Evolutionary conservation across 139 green algal genomes (phyloP), one percentile per base, ranked within the genome.

Genomic region (Choricystis sp.): DNA sequence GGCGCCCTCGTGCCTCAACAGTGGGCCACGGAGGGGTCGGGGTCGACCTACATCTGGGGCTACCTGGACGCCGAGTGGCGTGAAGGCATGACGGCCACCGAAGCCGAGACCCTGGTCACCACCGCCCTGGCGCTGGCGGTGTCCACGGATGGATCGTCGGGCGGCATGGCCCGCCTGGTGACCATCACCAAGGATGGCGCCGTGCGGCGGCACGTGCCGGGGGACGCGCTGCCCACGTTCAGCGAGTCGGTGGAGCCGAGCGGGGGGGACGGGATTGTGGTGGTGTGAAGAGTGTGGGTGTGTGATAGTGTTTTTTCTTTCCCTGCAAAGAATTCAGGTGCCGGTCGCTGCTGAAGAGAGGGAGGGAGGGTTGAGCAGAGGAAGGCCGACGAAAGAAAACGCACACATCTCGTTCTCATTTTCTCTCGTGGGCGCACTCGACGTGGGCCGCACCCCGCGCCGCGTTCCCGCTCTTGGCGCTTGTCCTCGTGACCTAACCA

Each of bases 1-100:
- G 89, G 89, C 63, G 93, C 89, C 0, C 67, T 95, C 14, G 64
- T 78, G 1, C 71, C 66, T 28, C 80, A 94, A 66, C 69, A 70
- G 27, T 96, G 89, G 89, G 77, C 85, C 9, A 90, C 88, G 58
- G 89, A 96, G 71, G 89, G 89, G 25, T 94, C 84, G 5, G 89
- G 89, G 58, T 84, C 68, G 66, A 91, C 86, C 19, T 96, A 88
- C 77, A 88, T 96, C 60, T 95, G 86, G 88, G 86, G 81, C 49
- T 87, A 81, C 63, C 79, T 88, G 57, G 89, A 96, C 56, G 71
- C 72, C 23, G 79, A 75, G 26, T 60, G 16, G 77, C 89, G 84
- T 65, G 76, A 90, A 24, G 74, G 77, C 64, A 92, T 96, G 80
- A 85, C 65, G 0, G 72, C 72, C 24, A 62, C 84, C 40, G 76